Evolutionary conservation across 257 asterid species (phyloP).

Genomic region (Cinchona pubescens): DNA sequence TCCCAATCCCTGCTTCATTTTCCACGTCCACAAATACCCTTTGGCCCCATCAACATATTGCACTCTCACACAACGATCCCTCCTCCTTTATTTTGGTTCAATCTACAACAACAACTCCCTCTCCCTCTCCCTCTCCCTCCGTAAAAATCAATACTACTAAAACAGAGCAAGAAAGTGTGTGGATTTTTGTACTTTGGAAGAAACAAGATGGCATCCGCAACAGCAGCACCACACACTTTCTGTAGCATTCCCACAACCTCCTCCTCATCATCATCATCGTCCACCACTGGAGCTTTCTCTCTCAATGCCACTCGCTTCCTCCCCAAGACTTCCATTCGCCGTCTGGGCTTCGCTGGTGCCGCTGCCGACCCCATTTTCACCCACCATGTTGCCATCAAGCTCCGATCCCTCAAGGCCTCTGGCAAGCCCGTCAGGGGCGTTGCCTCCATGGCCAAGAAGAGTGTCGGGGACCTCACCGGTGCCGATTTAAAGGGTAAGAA

Average conservation of each 20-base stretch:
- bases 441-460: constrained; percentile 57
- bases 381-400: constrained; percentile 46
- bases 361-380: constrained; percentile 39
- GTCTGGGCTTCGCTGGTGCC: constrained; percentile 52
- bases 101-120: no score
- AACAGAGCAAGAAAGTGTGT: background rate
- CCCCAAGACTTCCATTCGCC: constrained; percentile 41
- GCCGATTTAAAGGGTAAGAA: constrained; percentile 68
- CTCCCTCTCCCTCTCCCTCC: background rate
- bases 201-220: constrained; percentile 53
- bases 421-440: constrained; percentile 45
- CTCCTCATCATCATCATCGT: no score
- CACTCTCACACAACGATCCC: no score
- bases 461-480: constrained; percentile 55
- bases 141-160: background rate
- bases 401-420: constrained; percentile 36
- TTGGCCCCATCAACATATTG: no score
- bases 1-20: constrained; percentile 23
- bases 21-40: constrained; percentile 19
- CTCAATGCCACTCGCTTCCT: constrained; percentile 53
- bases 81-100: no score
- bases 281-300: constrained; percentile 26
- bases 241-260: constrained; percentile 43
- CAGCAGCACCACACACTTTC: constrained; percentile 59
- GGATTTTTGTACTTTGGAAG: background rate